phyloP scores from a whole-genome alignment of 2,329 filamentous ascomycete genomes.

The Lachnellula willkommii region DNA sequence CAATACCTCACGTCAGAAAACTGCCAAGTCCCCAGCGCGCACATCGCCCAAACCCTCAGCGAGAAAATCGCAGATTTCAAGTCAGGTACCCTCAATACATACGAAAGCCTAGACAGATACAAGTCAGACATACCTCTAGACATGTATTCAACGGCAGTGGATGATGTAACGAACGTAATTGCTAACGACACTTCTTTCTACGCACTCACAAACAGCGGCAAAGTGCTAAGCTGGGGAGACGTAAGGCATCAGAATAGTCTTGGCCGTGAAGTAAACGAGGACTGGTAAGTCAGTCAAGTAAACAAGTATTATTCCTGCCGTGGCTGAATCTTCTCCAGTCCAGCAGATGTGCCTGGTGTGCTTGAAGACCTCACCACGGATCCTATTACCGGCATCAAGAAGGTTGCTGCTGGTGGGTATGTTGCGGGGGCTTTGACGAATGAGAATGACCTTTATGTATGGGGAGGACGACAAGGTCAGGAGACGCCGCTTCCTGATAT shows the following conservation, averaged over 20 bases:
- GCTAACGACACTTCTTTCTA: constrained; percentile 37
- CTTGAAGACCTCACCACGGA: constrained; percentile 45
- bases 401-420: constrained; percentile 51
- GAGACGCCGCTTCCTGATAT: constrained; percentile 15
- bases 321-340: constrained; percentile 28
- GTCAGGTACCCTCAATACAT: constrained; percentile 11
- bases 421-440: constrained; percentile 52
- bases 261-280: constrained; percentile 40
- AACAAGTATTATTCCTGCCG: neutral
- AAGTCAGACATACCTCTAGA: neutral
- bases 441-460: constrained; percentile 55
- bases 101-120: constrained; percentile 15
- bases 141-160: neutral
- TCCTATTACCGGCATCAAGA: constrained; percentile 47
- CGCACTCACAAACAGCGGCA: constrained; percentile 32
- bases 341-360: constrained; percentile 41
- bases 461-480: constrained; percentile 42
- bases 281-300: constrained; percentile 8
- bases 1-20: constrained; percentile 16
- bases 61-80: constrained; percentile 18
- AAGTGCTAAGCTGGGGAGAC: constrained; percentile 49
- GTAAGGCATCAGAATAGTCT: constrained; percentile 52
- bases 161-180: constrained; percentile 20
- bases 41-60: constrained; percentile 35
- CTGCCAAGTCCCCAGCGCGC: constrained; percentile 17